Evolutionary conservation across 139 green algal species (phyloP).

Genomic region (Nannochloris sp.): DNA sequence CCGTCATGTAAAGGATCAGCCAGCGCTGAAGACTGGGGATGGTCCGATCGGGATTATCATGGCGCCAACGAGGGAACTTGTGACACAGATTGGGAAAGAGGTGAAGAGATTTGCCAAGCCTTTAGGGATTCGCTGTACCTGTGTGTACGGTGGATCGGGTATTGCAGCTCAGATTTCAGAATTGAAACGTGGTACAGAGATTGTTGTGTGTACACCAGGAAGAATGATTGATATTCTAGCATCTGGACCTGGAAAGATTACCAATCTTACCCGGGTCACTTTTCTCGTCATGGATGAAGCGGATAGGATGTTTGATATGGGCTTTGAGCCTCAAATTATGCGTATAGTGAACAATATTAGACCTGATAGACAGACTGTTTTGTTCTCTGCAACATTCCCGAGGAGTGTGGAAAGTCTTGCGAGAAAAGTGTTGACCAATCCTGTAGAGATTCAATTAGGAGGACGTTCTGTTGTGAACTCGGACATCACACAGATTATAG

Average conservation of each 20-base stretch:
- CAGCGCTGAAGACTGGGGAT: conserved; percentile 61
- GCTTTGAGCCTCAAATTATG: conserved; percentile 81
- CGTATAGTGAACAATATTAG: conserved; percentile 75
- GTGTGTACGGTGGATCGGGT: conserved; percentile 85
- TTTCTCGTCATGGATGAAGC: conserved; percentile 98
- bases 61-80: conserved; percentile 91
- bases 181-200: conserved; percentile 80
- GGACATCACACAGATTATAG: conserved; percentile 91
- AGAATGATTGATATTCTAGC: conserved; percentile 98
- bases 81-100: conserved; percentile 81
- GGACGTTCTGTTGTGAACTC: conserved; percentile 81
- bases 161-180: conserved; percentile 87
- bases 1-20: conserved; percentile 93
- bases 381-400: conserved; percentile 97
- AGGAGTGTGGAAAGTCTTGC: conserved; percentile 71
- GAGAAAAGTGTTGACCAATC: conserved; percentile 49
- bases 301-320: conserved; percentile 99
- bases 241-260: conserved; percentile 80
- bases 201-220: conserved; percentile 91
- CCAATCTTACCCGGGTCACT: conserved; percentile 89
- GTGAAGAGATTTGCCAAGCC: conserved; percentile 55
- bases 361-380: conserved; percentile 91
- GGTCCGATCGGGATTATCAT: conserved; percentile 86
- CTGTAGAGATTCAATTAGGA: conserved; percentile 83
- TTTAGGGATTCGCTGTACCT: conserved; percentile 52